Percentiles rank a stretch among this genome's conserved stretches.
phyloP scores from a whole-genome alignment of 345 rosid species.

The Hevea brasiliensis region DNA sequence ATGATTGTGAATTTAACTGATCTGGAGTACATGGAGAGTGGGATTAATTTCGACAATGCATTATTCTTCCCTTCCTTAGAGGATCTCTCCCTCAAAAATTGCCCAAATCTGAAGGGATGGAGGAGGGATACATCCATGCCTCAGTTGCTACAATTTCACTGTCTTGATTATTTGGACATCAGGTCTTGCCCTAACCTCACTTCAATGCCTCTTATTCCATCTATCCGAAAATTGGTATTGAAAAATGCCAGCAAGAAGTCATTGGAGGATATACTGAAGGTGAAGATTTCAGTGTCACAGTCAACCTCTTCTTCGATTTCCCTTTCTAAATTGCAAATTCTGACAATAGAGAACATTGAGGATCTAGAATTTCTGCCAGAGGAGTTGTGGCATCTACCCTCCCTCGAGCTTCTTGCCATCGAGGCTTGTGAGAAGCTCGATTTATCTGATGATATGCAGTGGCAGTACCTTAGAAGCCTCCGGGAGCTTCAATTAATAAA shows the following conservation, averaged over 20 bases:
- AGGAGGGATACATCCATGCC: too few species aligned
- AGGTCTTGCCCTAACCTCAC: too few species aligned
- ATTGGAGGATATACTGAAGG: neutral
- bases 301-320: neutral
- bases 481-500: too few species aligned
- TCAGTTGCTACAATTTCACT: too few species aligned
- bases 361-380: too few species aligned
- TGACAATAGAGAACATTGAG: neutral
- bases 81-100: neutral
- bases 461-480: too few species aligned
- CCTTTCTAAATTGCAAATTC: neutral
- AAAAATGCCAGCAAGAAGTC: neutral
- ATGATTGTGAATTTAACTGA: neutral
- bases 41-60: neutral
- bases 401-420: too few species aligned
- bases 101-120: too few species aligned
- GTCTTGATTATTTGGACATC: too few species aligned
- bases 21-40: constrained; percentile 4
- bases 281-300: neutral
- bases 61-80: constrained; percentile 10
- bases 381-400: too few species aligned
- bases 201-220: constrained; percentile 17
- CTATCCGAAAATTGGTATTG: neutral
- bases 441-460: too few species aligned
- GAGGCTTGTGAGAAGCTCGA: too few species aligned